These are phyloP conservation scores for Fereydounia khargensis DNA, from an alignment of 1,284 basidiomycete genomes.

Conservation along the genomic window DNA sequence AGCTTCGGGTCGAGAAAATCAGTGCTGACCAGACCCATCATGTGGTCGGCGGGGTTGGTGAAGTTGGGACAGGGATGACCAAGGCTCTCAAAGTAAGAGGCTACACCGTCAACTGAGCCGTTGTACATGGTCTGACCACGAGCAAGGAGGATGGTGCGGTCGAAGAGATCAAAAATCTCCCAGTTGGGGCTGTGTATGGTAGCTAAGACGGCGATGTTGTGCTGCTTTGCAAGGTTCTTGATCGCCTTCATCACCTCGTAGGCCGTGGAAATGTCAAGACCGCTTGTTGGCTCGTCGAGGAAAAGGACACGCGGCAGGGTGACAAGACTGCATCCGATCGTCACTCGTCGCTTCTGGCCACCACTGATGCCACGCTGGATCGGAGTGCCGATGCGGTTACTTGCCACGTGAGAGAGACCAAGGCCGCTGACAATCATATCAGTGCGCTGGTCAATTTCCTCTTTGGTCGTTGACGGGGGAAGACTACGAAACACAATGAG, in stretches of 20 bases:
- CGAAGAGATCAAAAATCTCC: slow-evolving; percentile 51
- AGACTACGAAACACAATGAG: no score
- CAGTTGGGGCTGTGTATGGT: slow-evolving; percentile 59
- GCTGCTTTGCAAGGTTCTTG: slow-evolving; percentile 26
- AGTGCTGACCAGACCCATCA: slow-evolving; percentile 49
- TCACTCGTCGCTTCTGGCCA: slow-evolving; percentile 58
- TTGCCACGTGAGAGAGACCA: slow-evolving; percentile 45
- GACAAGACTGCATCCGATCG: slow-evolving; percentile 57
- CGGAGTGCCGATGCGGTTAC: slow-evolving; percentile 58
- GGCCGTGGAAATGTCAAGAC: slow-evolving; percentile 44
- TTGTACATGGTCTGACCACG: slow-evolving; percentile 44
- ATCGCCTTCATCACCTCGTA: slow-evolving; percentile 55
- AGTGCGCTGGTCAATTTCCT: slow-evolving; percentile 6
- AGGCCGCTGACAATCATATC: slow-evolving; percentile 45
- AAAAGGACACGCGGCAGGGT: slow-evolving; percentile 57
- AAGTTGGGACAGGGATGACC: slow-evolving; percentile 31
- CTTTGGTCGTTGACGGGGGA: neutral
- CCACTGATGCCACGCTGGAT: slow-evolving; percentile 59
- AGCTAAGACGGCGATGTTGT: slow-evolving; percentile 52
- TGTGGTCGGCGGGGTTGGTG: slow-evolving; percentile 54
- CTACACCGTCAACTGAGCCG: slow-evolving; percentile 24
- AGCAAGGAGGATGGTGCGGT: slow-evolving; percentile 49
- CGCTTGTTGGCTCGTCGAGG: slow-evolving; percentile 59
- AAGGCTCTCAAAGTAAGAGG: slow-evolving; percentile 32
- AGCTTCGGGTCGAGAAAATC: slow-evolving; percentile 30